Evolutionary conservation across 169 alveolate genomes (phyloP).

Genomic region (Eimeria maxima): DNA sequence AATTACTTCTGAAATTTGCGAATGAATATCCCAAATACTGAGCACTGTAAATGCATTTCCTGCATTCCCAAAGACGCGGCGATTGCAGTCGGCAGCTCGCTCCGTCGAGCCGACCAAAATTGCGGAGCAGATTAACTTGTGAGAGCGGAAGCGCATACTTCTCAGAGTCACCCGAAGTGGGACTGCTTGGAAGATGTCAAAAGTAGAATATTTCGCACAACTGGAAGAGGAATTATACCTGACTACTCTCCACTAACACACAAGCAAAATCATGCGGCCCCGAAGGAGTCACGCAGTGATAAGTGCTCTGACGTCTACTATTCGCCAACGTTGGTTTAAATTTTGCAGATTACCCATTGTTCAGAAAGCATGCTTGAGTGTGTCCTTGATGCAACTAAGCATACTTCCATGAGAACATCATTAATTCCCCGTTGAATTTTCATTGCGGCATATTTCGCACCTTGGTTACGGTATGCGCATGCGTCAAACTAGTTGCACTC

Average conservation of each 20-base stretch:
- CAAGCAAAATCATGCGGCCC: no score
- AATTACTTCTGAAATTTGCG: neutral
- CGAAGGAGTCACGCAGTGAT: no score
- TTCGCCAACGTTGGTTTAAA: no score
- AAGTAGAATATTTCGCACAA: neutral
- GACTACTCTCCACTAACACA: neutral
- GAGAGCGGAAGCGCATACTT: neutral
- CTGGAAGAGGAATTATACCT: neutral
- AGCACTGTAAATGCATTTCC: neutral
- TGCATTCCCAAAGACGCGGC: neutral
- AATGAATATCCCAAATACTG: neutral
- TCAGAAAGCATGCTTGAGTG: no score
- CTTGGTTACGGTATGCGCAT: no score
- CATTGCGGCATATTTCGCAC: no score
- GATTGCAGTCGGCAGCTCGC: slow-evolving; percentile 20
- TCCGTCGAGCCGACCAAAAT: slow-evolving; percentile 18
- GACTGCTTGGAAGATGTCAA: neutral
- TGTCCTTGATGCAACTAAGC: no score
- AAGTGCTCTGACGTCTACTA: no score
- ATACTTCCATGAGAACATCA: no score
- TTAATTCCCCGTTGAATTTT: no score
- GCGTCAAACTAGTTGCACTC: no score
- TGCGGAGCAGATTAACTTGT: neutral
- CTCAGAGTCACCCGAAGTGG: neutral
- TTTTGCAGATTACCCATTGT: no score